Percentiles rank a stretch among this genome's conserved stretches.
Conservation (phyloP, 2,329 filamentous ascomycete species). For the Coleophoma crateriformis region DNA sequence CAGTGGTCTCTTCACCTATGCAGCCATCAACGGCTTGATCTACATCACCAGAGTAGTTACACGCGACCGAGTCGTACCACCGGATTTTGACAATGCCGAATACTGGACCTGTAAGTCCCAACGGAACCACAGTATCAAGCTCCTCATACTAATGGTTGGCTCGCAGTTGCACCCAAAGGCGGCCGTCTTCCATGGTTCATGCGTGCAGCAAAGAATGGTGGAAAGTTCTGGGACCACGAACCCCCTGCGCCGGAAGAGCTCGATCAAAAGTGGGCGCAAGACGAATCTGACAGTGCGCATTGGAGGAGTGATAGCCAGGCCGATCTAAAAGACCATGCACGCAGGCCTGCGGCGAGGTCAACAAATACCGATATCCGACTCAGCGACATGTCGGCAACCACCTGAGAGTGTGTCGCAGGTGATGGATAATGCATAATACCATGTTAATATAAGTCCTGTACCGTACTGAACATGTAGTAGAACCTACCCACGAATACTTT, state of each 20-base stretch:
- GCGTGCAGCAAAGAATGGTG: conserved; percentile 1
- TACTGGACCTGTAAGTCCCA: conserved; percentile 39
- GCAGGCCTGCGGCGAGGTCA: neutral
- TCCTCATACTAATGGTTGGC: neutral
- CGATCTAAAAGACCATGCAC: neutral
- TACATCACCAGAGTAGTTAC: conserved; percentile 40
- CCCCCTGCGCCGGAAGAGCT: neutral
- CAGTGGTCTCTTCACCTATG: conserved; percentile 43
- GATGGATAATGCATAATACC: no score
- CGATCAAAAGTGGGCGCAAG: neutral
- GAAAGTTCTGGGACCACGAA: conserved; percentile 3
- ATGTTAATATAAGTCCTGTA: no score
- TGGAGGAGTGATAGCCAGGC: neutral
- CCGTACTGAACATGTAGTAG: no score
- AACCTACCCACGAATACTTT: no score
- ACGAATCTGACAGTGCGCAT: neutral
- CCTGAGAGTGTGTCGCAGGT: no score
- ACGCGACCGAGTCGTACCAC: conserved; percentile 38
- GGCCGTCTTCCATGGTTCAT: conserved; percentile 3
- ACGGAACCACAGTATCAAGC: conserved; percentile 1
- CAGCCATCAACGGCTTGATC: conserved; percentile 43
- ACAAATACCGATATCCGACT: neutral
- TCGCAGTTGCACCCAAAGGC: neutral
- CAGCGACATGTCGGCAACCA: neutral
- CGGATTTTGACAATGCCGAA: conserved; percentile 45